phyloP scores from a whole-genome alignment of 1,284 basidiomycete species.

The Pholiota adiposa region DNA sequence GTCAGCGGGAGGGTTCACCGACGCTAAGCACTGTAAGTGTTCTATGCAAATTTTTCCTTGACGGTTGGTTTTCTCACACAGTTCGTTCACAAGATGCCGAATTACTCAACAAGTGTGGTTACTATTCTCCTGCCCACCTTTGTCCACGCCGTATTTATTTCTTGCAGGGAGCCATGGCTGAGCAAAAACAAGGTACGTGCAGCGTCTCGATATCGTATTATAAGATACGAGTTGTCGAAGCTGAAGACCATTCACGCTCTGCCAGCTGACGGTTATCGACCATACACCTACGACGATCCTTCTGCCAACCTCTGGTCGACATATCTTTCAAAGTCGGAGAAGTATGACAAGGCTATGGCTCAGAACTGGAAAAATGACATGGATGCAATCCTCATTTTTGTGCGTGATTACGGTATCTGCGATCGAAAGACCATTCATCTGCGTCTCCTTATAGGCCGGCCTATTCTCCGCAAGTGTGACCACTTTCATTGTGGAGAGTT shows the following conservation, averaged over 20 bases:
- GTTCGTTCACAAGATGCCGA: background rate
- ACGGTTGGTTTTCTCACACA: background rate
- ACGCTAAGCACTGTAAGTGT: no score
- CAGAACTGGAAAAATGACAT: constrained; percentile 48
- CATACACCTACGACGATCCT: constrained; percentile 34
- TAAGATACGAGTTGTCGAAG: no score
- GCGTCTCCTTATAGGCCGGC: constrained; percentile 36
- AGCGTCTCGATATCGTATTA: background rate
- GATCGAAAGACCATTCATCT: background rate
- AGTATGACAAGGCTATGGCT: constrained; percentile 34
- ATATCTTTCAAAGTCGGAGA: constrained; percentile 40
- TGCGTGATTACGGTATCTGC: constrained; percentile 23
- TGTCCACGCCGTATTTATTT: background rate
- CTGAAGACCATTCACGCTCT: no score
- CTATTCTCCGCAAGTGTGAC: constrained; percentile 51
- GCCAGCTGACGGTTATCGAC: constrained; percentile 14
- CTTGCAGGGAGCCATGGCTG: background rate
- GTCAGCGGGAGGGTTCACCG: no score
- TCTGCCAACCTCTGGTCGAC: constrained; percentile 42
- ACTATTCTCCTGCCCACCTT: background rate
- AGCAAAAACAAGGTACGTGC: background rate
- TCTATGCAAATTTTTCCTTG: background rate
- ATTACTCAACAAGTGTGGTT: background rate
- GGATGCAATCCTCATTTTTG: constrained; percentile 50
- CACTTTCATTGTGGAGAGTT: constrained; percentile 48